Percentiles rank a stretch among this genome's conserved stretches.
Conservation (phyloP, 495 filamentous ascomycete species). For the Neurospora africana region DNA sequence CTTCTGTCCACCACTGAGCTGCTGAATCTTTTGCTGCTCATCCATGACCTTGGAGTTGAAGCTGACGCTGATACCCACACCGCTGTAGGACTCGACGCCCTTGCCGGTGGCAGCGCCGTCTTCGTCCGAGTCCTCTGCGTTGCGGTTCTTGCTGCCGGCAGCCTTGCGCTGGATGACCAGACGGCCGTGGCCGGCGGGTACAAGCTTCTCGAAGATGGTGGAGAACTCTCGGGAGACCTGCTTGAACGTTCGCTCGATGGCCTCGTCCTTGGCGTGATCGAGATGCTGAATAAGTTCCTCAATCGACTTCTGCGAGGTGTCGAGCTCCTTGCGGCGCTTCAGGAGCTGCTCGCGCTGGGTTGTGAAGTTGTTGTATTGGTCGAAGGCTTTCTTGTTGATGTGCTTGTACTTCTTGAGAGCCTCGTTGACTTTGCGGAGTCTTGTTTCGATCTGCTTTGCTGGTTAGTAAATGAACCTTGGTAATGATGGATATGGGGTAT, state of each 20-base stretch:
- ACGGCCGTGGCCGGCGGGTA: conserved; percentile 83
- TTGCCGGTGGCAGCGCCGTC: conserved; percentile 38
- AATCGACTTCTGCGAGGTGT: conserved; percentile 71
- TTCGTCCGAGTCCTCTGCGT: conserved; percentile 56
- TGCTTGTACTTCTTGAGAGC: conserved; percentile 90
- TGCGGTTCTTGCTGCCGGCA: conserved; percentile 49
- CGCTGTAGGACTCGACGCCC: conserved; percentile 89
- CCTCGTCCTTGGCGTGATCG: conserved; percentile 90
- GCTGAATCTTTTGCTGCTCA: conserved; percentile 95
- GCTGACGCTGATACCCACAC: conserved; percentile 94
- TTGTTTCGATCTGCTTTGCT: conserved; percentile 53
- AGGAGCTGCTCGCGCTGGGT: conserved; percentile 76
- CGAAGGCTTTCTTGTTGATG: conserved; percentile 98
- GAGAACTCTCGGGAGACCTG: conserved; percentile 90
- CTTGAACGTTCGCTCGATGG: conserved; percentile 96
- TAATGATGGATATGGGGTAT: too few species aligned
- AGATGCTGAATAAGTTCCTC: conserved; percentile 84
- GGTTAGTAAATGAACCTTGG: too few species aligned
- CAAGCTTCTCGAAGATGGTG: conserved; percentile 85
- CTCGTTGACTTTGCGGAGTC: conserved; percentile 87
- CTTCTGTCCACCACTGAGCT: conserved; percentile 95
- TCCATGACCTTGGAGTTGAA: conserved; percentile 95
- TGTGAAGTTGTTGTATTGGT: conserved; percentile 97
- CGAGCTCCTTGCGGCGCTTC: conserved; percentile 73
- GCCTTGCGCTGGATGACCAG: conserved; percentile 88